Conservation (phyloP, 305 asterid genomes). For the Fraxinus latifolia region DNA sequence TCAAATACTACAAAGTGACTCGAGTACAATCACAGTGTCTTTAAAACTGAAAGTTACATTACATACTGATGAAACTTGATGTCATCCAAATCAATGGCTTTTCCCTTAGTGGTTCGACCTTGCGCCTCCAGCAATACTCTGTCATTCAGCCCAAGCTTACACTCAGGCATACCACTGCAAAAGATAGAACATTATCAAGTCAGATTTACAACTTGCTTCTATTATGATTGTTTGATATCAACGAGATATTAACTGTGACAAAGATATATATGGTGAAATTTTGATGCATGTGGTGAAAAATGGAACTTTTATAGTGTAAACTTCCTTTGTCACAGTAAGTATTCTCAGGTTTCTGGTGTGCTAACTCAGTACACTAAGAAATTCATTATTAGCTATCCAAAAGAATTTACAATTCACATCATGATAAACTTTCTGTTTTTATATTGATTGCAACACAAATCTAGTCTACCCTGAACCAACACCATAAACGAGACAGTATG, state of each 20-base stretch:
- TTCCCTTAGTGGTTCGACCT: constrained; percentile 88
- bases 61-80: constrained; percentile 97
- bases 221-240: not conserved
- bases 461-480: not conserved
- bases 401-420: not conserved
- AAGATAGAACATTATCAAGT: constrained; percentile 21
- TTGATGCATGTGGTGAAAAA: not conserved
- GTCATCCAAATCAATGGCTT: constrained; percentile 93
- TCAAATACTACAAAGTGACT: constrained; percentile 8
- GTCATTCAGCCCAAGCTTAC: constrained; percentile 95
- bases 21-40: not conserved
- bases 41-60: constrained; percentile 10
- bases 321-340: not conserved
- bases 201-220: not conserved
- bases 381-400: not conserved
- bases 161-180: constrained; percentile 99
- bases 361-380: not conserved
- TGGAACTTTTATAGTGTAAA: not conserved
- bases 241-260: not conserved
- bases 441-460: not conserved
- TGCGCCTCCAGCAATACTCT: constrained; percentile 89
- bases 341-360: not conserved
- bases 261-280: not conserved
- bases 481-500: not conserved
- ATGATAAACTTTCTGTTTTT: not conserved